These are phyloP conservation scores for Vararia minispora DNA, from an alignment of 768 basidiomycete genomes.

Conservation along the genomic window DNA sequence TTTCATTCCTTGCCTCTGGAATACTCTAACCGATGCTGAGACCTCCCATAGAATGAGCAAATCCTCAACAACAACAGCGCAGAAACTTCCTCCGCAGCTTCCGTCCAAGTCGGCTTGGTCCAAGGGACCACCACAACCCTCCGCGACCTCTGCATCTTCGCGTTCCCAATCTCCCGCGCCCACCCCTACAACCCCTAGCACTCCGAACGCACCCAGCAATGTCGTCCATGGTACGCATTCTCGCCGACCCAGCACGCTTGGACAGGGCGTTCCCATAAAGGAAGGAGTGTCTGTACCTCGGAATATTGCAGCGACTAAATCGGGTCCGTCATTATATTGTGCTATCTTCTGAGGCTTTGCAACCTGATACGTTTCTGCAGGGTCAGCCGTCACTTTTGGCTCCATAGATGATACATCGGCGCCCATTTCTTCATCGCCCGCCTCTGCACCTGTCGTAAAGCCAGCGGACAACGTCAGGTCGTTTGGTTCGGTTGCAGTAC, in stretches of 20 bases:
- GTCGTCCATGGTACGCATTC: conserved; percentile 43
- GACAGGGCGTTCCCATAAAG: conserved; percentile 61
- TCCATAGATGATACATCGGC: conserved; percentile 76
- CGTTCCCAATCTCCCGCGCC: conserved; percentile 74
- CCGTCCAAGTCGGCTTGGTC: conserved; percentile 83
- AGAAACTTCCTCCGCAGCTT: conserved; percentile 66
- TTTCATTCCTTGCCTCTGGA: no score
- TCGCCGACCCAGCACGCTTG: conserved; percentile 65
- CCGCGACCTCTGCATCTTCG: conserved; percentile 44
- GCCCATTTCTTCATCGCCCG: conserved; percentile 75
- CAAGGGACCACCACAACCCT: conserved; percentile 70
- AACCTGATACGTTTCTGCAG: conserved; percentile 24
- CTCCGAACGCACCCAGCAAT: conserved; percentile 33
- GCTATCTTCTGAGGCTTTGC: conserved; percentile 1
- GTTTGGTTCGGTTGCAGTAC: conserved; percentile 61
- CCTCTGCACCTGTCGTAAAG: conserved; percentile 50
- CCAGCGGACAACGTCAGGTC: conserved; percentile 59
- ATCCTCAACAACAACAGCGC: conserved; percentile 62
- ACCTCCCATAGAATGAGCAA: conserved; percentile 78
- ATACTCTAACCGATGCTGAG: no score
- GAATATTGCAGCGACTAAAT: conserved; percentile 53
- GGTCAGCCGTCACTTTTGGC: conserved; percentile 74
- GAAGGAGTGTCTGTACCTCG: conserved; percentile 70
- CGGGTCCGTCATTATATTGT: conserved; percentile 31
- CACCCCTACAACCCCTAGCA: conserved; percentile 20